Conservation (phyloP, 1,139 yeast genomes). For the Taphrina deformans region DNA sequence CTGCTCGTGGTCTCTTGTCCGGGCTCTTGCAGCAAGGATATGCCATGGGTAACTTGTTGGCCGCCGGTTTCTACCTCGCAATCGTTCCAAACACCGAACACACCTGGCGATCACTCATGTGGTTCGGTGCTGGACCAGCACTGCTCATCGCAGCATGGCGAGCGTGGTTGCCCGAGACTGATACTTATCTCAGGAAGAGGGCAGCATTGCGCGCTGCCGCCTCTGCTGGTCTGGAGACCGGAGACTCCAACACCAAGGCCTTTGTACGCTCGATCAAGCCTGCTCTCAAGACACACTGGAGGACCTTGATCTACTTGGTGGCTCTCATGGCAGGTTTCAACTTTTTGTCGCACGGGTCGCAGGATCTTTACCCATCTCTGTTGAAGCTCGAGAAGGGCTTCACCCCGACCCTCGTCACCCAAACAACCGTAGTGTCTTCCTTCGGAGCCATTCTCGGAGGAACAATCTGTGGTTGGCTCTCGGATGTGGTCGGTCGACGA, state of each 20-base stretch:
- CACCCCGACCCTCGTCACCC: slow-evolving; percentile 57
- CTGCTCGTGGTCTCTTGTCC: slow-evolving; percentile 62
- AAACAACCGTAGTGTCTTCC: slow-evolving; percentile 68
- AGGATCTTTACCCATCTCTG: slow-evolving; percentile 70
- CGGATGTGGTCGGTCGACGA: slow-evolving; percentile 63
- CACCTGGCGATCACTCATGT: slow-evolving; percentile 74
- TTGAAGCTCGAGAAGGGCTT: slow-evolving; percentile 57
- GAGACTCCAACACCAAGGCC: slow-evolving; percentile 50
- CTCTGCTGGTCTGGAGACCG: slow-evolving; percentile 48
- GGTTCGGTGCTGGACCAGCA: slow-evolving; percentile 77
- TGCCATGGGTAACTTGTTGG: slow-evolving; percentile 60
- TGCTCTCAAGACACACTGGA: slow-evolving; percentile 47
- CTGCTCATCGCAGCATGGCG: slow-evolving; percentile 60
- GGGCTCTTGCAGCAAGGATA: slow-evolving; percentile 74
- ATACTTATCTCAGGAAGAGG: slow-evolving; percentile 46
- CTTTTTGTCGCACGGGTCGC: slow-evolving; percentile 72
- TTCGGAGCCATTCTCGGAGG: slow-evolving; percentile 72
- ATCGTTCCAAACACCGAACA: slow-evolving; percentile 59
- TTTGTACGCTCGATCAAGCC: slow-evolving; percentile 42
- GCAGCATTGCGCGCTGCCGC: slow-evolving; percentile 54
- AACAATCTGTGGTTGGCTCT: slow-evolving; percentile 59
- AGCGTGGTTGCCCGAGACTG: slow-evolving; percentile 59
- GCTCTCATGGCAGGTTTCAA: slow-evolving; percentile 64
- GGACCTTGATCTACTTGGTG: slow-evolving; percentile 53
- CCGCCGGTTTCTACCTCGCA: slow-evolving; percentile 63